phyloP scores from a whole-genome alignment of 75 land plant genomes.

The Sequoiadendron giganteum region DNA sequence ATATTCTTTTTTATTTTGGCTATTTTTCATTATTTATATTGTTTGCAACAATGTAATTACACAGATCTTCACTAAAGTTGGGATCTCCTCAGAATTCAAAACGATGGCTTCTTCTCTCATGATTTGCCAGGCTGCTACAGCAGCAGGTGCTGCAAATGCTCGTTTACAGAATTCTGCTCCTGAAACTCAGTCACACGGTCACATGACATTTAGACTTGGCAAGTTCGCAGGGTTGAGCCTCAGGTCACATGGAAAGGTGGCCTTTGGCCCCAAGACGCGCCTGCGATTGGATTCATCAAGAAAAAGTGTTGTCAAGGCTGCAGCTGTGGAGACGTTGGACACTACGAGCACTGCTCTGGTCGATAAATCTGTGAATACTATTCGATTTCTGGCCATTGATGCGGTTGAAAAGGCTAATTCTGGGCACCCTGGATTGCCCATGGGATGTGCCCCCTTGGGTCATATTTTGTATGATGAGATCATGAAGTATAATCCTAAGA shows the following conservation, averaged over 20 bases:
- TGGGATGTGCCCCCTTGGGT: constrained; percentile 98
- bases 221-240: constrained; percentile 27
- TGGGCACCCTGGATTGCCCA: constrained; percentile 96
- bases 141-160: constrained; percentile 12
- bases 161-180: background rate
- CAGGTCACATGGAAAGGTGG: constrained; percentile 14
- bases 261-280: background rate
- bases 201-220: constrained; percentile 17
- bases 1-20: no score
- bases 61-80: no score
- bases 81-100: no score
- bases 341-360: constrained; percentile 34
- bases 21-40: no score
- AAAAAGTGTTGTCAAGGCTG: constrained; percentile 14
- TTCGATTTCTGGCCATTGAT: constrained; percentile 87
- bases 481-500: constrained; percentile 92
- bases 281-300: background rate
- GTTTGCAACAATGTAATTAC: no score
- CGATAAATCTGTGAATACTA: constrained; percentile 86
- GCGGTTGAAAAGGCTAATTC: constrained; percentile 98
- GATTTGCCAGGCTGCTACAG: background rate
- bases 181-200: constrained; percentile 19
- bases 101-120: no score
- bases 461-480: constrained; percentile 94
- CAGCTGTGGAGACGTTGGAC: constrained; percentile 44